These are phyloP conservation scores for Bryoerythrophyllum caledonicum DNA, from an alignment of 225 moss, liverwort and hornwort genomes.

Conservation along the genomic window DNA sequence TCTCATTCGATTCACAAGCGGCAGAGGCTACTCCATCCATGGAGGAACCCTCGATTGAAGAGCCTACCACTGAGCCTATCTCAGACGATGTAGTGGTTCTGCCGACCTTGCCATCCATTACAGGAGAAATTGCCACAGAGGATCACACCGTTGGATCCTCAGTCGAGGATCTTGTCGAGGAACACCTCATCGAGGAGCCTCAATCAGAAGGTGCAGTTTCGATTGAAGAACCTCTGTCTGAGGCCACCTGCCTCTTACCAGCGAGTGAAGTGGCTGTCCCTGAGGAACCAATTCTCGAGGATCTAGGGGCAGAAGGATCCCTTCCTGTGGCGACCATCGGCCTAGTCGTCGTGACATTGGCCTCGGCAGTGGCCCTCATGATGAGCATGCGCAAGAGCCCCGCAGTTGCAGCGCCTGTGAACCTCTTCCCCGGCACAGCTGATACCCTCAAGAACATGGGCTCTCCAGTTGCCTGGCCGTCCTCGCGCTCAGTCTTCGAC, in stretches of 20 bases:
- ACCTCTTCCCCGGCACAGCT: constrained; percentile 1
- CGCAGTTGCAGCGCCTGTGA: background rate
- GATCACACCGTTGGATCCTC: background rate
- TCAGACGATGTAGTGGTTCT: background rate
- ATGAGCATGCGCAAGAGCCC: constrained; percentile 8
- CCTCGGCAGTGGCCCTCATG: background rate
- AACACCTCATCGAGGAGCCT: constrained; percentile 8
- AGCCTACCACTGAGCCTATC: background rate
- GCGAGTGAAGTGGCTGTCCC: background rate
- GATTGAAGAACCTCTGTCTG: background rate
- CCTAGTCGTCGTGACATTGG: constrained; percentile 19
- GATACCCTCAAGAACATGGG: constrained; percentile 6
- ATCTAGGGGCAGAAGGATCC: background rate
- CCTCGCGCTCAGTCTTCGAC: constrained; percentile 25
- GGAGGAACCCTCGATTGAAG: background rate
- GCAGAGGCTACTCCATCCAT: background rate
- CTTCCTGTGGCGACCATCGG: background rate
- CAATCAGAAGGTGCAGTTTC: background rate
- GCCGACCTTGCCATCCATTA: background rate
- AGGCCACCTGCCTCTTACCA: background rate
- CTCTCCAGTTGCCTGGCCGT: constrained; percentile 20
- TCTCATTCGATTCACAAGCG: background rate
- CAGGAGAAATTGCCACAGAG: background rate
- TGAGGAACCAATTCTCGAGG: background rate
- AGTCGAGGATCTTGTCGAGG: constrained; percentile 10